Conservation (phyloP, 2,329 filamentous ascomycete genomes). For the Colletotrichum incanum region DNA sequence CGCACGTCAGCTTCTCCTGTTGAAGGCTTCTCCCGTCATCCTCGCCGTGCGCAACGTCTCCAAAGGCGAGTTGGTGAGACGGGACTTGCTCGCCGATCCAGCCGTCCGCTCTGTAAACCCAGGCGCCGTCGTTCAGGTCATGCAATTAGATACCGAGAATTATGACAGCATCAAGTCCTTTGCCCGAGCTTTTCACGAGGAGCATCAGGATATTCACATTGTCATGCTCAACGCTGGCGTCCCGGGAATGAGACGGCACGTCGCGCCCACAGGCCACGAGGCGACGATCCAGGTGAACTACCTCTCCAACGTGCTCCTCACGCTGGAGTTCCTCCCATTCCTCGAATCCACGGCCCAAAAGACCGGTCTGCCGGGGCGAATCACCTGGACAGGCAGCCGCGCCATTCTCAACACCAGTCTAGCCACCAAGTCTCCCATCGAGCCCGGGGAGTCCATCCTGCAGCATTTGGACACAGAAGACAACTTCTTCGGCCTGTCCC, state of each 20-base stretch:
- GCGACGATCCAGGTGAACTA: slow-evolving; percentile 48
- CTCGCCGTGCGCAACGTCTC: slow-evolving; percentile 56
- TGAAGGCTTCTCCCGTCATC: slow-evolving; percentile 56
- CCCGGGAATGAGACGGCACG: slow-evolving; percentile 2
- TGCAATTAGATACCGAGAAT: slow-evolving; percentile 33
- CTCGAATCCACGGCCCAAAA: slow-evolving; percentile 37
- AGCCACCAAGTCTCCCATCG: not conserved
- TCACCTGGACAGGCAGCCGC: slow-evolving; percentile 22
- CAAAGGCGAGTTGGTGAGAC: slow-evolving; percentile 48
- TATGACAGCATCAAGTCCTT: slow-evolving; percentile 35
- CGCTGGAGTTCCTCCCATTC: slow-evolving; percentile 39
- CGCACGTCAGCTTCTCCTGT: slow-evolving; percentile 53
- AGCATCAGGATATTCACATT: slow-evolving; percentile 18
- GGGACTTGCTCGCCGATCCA: slow-evolving; percentile 17
- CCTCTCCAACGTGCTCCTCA: slow-evolving; percentile 47
- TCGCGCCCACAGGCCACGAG: slow-evolving; percentile 44
- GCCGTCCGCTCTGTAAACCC: slow-evolving; percentile 25
- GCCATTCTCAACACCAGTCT: slow-evolving; percentile 7
- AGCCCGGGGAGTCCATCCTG: slow-evolving; percentile 35
- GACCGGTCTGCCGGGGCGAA: not conserved
- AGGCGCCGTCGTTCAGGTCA: slow-evolving; percentile 20
- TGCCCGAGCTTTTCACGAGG: not conserved
- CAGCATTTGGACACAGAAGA: slow-evolving; percentile 11
- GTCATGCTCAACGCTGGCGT: slow-evolving; percentile 43
- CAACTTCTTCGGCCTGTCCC: slow-evolving; percentile 20